A percentile compares a stretch with the other conserved stretches of the same genome.
Conservation (phyloP, 2,329 filamentous ascomycete species). For the Massarina eburnea region DNA sequence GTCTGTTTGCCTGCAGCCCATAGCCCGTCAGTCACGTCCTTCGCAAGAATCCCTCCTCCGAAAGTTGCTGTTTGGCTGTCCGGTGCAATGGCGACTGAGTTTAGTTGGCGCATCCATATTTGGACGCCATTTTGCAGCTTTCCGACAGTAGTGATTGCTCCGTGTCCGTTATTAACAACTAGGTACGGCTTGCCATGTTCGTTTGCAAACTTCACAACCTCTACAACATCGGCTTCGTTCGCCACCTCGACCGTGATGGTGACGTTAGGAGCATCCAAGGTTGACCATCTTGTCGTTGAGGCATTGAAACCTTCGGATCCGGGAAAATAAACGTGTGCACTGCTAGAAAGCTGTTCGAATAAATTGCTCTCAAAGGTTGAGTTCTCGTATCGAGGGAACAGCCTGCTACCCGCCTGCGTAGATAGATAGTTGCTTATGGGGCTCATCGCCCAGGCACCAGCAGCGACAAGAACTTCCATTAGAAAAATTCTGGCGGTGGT, state of each 20-base stretch:
- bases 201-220: conserved; percentile 13
- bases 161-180: conserved; percentile 6
- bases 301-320: neutral
- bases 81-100: conserved; percentile 24
- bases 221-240: conserved; percentile 19
- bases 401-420: no score
- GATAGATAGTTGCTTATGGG: no score
- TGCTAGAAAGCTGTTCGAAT: neutral
- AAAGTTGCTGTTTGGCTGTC: conserved; percentile 33
- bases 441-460: no score
- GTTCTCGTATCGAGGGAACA: no score
- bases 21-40: conserved; percentile 28
- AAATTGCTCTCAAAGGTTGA: no score
- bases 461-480: no score
- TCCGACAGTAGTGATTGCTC: neutral
- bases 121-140: conserved; percentile 7
- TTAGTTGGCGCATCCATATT: conserved; percentile 16
- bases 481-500: no score
- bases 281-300: conserved; percentile 1
- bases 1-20: conserved; percentile 32
- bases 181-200: conserved; percentile 24
- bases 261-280: conserved; percentile 9
- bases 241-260: conserved; percentile 18
- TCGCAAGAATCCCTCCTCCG: conserved; percentile 33
- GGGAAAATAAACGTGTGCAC: conserved; percentile 1